Evolutionary conservation across 345 rosid species (phyloP).

Genomic region (Excoecaria agallocha): DNA sequence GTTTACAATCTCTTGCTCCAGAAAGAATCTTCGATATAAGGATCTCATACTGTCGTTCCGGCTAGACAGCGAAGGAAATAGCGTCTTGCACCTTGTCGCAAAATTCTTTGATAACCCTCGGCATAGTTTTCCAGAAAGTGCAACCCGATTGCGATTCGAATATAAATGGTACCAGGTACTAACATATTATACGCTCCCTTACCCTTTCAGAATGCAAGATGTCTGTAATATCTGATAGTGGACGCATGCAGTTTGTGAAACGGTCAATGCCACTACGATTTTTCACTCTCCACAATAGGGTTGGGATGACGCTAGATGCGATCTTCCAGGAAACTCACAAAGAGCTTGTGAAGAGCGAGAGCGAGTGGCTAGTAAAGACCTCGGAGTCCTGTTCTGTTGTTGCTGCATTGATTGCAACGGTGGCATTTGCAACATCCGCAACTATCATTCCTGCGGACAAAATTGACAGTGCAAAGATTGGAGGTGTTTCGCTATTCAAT

Average conservation of each 20-base stretch:
- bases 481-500: not conserved
- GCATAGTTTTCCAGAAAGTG: not conserved
- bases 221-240: too few relatives aligned
- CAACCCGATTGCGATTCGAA: too few relatives aligned
- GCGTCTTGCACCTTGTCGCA: conserved; percentile 28
- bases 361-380: not conserved
- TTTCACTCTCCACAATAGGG: conserved; percentile 10
- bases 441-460: conserved; percentile 24
- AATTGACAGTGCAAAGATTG: not conserved
- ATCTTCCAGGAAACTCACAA: conserved; percentile 17
- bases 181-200: too few relatives aligned
- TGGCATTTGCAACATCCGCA: not conserved
- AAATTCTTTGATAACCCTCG: conserved; percentile 12
- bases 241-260: conserved; percentile 22
- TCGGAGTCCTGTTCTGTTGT: not conserved
- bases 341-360: not conserved
- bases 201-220: too few relatives aligned
- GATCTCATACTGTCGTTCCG: not conserved
- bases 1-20: conserved; percentile 12
- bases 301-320: conserved; percentile 20
- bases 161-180: conserved; percentile 12
- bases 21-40: not conserved
- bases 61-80: conserved; percentile 20
- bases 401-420: conserved; percentile 3
- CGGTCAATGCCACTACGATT: conserved; percentile 22